These are phyloP conservation scores for Backusella luteola DNA, from an alignment of 192 early-diverging fungal species.

Conservation along the genomic window DNA sequence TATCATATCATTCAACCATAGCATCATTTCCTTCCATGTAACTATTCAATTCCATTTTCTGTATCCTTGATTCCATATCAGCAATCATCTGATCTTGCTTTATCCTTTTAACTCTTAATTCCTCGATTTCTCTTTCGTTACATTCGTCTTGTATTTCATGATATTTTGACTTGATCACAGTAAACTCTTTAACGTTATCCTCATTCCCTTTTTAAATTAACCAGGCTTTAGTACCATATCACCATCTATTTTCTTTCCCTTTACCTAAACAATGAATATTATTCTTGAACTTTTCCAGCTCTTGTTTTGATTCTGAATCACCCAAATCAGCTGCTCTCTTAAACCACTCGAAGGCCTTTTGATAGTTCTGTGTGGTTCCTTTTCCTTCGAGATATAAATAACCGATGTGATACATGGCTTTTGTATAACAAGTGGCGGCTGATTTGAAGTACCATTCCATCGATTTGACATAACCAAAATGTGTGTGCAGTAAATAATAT, in stretches of 20 bases:
- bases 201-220: background rate
- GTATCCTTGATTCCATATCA: background rate
- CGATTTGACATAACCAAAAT: background rate
- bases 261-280: background rate
- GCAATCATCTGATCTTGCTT: background rate
- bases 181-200: background rate
- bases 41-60: background rate
- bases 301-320: background rate
- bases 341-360: background rate
- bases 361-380: background rate
- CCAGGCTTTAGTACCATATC: background rate
- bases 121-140: background rate
- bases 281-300: background rate
- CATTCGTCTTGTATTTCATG: conserved; percentile 1
- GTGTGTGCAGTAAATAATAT: background rate
- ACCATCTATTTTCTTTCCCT: background rate
- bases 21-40: background rate
- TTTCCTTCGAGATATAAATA: background rate
- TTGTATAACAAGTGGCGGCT: background rate
- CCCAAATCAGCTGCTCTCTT: background rate
- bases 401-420: background rate
- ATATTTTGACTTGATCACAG: background rate
- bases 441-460: conserved; percentile 3
- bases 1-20: background rate
- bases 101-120: conserved; percentile 1